Evolutionary conservation across 345 rosid species (phyloP).

Genomic region (Gossypioides kirkii): DNA sequence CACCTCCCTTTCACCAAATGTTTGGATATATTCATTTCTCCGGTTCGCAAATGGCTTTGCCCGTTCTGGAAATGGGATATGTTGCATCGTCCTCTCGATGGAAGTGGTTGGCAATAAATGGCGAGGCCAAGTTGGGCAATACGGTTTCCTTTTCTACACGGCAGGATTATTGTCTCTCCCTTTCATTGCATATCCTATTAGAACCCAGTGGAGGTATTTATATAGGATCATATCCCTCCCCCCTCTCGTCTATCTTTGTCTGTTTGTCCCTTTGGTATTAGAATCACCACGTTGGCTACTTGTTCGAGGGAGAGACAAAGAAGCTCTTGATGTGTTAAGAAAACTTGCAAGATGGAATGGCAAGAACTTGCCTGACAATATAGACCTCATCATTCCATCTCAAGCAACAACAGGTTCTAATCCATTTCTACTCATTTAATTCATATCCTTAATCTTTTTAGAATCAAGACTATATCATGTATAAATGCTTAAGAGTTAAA

Average conservation of each 20-base stretch:
- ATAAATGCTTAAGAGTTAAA: too few species aligned
- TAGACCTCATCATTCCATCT: conserved; percentile 35
- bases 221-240: conserved; percentile 44
- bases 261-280: conserved; percentile 44
- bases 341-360: conserved; percentile 46
- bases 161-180: conserved; percentile 66
- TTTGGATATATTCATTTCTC: conserved; percentile 58
- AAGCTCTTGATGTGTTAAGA: conserved; percentile 45
- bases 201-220: conserved; percentile 53
- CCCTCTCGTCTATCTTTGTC: conserved; percentile 45
- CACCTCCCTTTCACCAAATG: conserved; percentile 67
- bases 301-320: conserved; percentile 41
- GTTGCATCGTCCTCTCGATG: conserved; percentile 65
- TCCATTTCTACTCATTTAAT: too few species aligned
- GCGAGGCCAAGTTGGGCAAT: conserved; percentile 76
- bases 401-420: neutral
- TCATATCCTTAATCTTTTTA: too few species aligned
- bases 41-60: conserved; percentile 57
- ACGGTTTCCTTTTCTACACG: conserved; percentile 69
- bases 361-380: conserved; percentile 38
- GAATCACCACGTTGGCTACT: conserved; percentile 87
- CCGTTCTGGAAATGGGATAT: conserved; percentile 57
- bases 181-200: conserved; percentile 48
- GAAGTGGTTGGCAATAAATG: conserved; percentile 68
- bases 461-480: too few species aligned